These are phyloP conservation scores for Knoxia roxburghii DNA, from an alignment of 257 asterid species.

Conservation along the genomic window DNA sequence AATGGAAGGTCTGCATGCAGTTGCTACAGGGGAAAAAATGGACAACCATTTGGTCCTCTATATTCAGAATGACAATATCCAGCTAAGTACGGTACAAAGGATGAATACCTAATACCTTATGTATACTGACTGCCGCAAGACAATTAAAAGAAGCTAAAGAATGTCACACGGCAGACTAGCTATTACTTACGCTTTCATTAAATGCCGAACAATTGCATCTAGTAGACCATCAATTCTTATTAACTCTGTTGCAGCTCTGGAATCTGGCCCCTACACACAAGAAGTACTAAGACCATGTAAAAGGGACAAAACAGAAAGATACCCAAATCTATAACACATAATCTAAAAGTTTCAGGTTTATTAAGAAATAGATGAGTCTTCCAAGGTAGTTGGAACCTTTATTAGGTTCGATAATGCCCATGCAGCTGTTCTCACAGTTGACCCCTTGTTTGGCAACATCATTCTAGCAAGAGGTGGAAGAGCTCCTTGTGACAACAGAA, in stretches of 20 bases:
- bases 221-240: constrained; percentile 72
- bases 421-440: constrained; percentile 98
- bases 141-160: neutral
- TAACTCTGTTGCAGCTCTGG: constrained; percentile 77
- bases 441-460: constrained; percentile 86
- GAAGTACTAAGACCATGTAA: neutral
- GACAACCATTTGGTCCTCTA: neutral
- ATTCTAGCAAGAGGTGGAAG: constrained; percentile 83
- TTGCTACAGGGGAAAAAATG: neutral
- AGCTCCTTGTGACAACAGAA: constrained; percentile 87
- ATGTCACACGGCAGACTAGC: neutral
- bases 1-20: neutral
- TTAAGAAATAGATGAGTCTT: neutral
- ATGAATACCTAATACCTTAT: neutral
- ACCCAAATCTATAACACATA: neutral
- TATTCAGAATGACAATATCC: neutral
- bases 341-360: neutral
- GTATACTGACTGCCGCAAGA: neutral
- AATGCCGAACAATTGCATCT: constrained; percentile 72
- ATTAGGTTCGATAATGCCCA: constrained; percentile 97
- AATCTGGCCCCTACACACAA: constrained; percentile 66
- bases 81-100: neutral
- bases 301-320: neutral
- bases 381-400: constrained; percentile 44
- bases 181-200: constrained; percentile 67